Base-by-base conservation (phyloP, 441 rosid species). In the Viola pubescens region DNA sequence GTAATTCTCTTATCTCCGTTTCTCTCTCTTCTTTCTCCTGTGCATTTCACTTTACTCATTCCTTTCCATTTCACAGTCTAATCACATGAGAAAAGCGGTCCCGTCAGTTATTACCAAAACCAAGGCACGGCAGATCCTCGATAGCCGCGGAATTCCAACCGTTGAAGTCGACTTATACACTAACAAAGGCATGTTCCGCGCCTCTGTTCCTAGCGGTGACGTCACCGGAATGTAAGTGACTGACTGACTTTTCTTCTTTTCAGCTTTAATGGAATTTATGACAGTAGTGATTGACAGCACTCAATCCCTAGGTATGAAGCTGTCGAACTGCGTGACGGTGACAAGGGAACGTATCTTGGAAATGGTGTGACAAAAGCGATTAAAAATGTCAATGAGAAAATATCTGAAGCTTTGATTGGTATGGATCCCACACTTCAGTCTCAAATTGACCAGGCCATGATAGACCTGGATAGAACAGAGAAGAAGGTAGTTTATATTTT, bases 361-460 rank as follows among this genome's bases (percentile, higher is more conserved):
- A 85, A 86, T 64, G 73, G 97, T 74, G 97, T 94, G 63, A 79
- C 68, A 42, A 90, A 86, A 79, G 99, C 99, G 56, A 90, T 90
- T 55, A 87, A 79, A 81, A 94, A 90, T 72, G 79, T 94, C 11
- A 94, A 90, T 59, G 95, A 86, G 64, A 94, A 82, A 57, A 85
- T 90, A 13, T 83, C 96, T 0, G 88, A 90, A 77, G 91, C 95
- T 0, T 74, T 94, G 72, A 70, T 86, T 71, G 99, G 96, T 57
- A 90, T 94, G 99, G 97, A 94, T 72, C 97, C 97, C 0, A 86
- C 86, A 9, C 84, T 83, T 64, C 96, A 94, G 74, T 55, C 81
- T 65, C 96, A 90, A 68, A 88, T 88, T 64, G 97, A 94, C 74
- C 99, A 88, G 64, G 99, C 97, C 55, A 86, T 90, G 96, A 90